A percentile compares a stretch with the other conserved stretches of the same genome.
phyloP scores from a whole-genome alignment of 169 alveolate genomes.

The Plasmodium cynomolgi region DNA sequence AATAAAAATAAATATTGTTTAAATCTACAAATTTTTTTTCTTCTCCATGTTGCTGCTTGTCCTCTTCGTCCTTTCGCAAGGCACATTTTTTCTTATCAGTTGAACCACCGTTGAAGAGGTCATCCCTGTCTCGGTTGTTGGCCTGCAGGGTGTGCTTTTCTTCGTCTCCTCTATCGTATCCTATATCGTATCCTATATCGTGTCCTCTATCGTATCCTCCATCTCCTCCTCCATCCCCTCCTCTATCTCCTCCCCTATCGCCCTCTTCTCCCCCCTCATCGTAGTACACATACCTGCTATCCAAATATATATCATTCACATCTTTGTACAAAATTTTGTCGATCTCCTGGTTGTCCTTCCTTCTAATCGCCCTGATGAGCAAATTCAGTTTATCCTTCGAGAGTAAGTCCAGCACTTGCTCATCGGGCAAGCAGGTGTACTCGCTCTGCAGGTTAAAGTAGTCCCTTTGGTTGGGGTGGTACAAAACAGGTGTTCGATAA shows the following conservation, averaged over 20 bases:
- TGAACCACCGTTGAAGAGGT: background rate
- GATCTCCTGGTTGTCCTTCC: slow-evolving; percentile 54
- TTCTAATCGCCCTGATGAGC: slow-evolving; percentile 39
- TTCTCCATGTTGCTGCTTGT: background rate
- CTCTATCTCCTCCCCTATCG: background rate
- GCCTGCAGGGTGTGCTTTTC: background rate
- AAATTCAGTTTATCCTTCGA: slow-evolving; percentile 37
- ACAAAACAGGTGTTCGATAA: slow-evolving; percentile 72
- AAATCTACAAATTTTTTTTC: slow-evolving; percentile 36
- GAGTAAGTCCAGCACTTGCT: slow-evolving; percentile 47
- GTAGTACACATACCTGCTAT: slow-evolving; percentile 48
- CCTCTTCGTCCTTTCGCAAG: background rate
- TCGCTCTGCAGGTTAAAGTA: slow-evolving; percentile 71
- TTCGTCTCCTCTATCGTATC: background rate
- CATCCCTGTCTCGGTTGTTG: background rate
- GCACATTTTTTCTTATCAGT: background rate
- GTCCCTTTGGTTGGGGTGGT: slow-evolving; percentile 66
- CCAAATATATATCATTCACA: slow-evolving; percentile 57
- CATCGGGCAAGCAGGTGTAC: slow-evolving; percentile 63
- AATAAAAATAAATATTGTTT: slow-evolving; percentile 64
- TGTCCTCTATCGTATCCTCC: background rate
- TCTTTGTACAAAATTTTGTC: slow-evolving; percentile 52
- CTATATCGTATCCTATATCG: background rate
- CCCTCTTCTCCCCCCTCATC: background rate
- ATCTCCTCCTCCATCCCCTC: background rate